phyloP scores from a whole-genome alignment of 2,329 filamentous ascomycete species.

The Fragosphaeria purpurea region DNA sequence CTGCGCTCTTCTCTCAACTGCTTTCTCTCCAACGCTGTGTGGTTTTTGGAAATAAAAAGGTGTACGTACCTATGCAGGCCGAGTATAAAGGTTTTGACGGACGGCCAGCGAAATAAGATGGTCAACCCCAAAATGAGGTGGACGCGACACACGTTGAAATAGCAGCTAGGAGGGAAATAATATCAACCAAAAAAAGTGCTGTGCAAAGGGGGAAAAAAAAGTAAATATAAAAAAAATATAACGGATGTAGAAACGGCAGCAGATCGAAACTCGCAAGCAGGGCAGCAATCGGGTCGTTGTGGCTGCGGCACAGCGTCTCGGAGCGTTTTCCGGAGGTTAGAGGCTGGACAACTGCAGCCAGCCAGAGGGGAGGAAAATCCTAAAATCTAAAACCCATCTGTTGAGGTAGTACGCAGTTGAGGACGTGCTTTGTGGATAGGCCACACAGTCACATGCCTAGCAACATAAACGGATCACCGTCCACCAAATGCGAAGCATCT shows the following conservation, averaged over 20 bases:
- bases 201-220: background rate
- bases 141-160: background rate
- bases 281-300: background rate
- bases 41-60: too few species aligned
- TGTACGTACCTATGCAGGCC: too few species aligned
- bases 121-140: background rate
- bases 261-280: background rate
- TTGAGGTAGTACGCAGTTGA: too few species aligned
- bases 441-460: too few species aligned
- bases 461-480: too few species aligned
- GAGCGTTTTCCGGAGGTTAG: background rate
- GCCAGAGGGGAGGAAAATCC: background rate
- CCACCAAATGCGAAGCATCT: too few species aligned
- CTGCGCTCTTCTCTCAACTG: too few species aligned
- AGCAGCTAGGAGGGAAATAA: background rate
- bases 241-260: background rate
- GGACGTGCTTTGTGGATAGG: too few species aligned
- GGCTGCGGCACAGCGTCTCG: slow-evolving; percentile 3
- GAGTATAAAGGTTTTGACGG: too few species aligned
- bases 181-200: slow-evolving; percentile 2
- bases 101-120: too few species aligned
- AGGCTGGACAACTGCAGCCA: background rate
- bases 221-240: background rate
- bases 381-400: too few species aligned
- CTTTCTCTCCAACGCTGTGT: too few species aligned